phyloP scores from a whole-genome alignment of 2,329 filamentous ascomycete genomes.

The Ophiostoma montium region DNA sequence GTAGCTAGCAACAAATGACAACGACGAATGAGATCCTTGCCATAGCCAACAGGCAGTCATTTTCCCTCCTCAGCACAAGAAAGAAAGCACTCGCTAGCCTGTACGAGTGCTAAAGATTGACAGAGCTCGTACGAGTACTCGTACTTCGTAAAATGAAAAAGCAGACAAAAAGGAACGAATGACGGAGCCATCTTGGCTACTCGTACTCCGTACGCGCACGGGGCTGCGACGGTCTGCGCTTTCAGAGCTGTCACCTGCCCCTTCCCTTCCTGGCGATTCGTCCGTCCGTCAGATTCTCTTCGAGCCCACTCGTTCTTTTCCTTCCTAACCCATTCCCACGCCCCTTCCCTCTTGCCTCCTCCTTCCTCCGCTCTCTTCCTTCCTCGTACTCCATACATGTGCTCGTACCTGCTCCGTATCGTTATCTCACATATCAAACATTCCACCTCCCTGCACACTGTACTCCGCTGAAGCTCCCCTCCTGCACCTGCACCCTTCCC shows the following conservation, averaged over 20 bases:
- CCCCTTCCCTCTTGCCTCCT: background rate
- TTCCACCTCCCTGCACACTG: no score
- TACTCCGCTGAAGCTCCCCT: no score
- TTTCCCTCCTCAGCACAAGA: no score
- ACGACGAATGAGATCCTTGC: background rate
- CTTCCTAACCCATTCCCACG: background rate
- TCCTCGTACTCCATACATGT: no score
- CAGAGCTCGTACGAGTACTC: background rate
- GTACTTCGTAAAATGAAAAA: background rate
- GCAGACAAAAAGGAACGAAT: background rate
- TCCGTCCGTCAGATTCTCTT: background rate
- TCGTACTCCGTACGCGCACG: background rate
- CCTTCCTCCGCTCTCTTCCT: background rate
- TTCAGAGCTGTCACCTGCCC: background rate
- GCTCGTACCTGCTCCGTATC: no score
- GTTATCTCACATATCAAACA: no score
- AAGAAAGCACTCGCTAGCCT: background rate
- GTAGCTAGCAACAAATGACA: background rate
- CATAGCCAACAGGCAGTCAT: background rate
- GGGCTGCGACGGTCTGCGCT: background rate
- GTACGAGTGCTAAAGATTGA: background rate
- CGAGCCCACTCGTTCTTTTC: conserved; percentile 1
- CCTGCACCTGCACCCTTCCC: no score
- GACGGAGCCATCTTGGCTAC: no score
- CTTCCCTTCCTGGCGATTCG: background rate